These are phyloP conservation scores for Eucalyptus polybractea DNA, from an alignment of 345 rosid genomes.

Conservation along the genomic window DNA sequence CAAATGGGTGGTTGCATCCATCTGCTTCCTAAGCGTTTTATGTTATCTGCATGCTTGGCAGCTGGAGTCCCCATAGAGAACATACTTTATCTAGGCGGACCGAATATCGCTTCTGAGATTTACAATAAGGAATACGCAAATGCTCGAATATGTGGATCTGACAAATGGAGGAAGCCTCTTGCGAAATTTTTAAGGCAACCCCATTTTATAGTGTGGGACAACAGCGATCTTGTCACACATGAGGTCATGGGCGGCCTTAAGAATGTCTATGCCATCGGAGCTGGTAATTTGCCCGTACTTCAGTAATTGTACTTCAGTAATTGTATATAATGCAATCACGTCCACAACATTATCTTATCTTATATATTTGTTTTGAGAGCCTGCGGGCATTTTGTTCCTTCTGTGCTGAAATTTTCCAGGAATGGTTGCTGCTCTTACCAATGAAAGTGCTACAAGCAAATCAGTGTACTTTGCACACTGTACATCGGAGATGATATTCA, in stretches of 20 bases:
- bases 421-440: constrained; percentile 71
- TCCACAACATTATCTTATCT: not conserved
- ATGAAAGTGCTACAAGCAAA: constrained; percentile 84
- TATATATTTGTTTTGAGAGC: not conserved
- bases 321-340: not conserved
- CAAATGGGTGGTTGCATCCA: not conserved
- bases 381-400: not conserved
- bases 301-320: not conserved
- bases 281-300: constrained; percentile 28
- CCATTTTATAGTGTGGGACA: constrained; percentile 73
- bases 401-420: constrained; percentile 23
- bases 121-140: constrained; percentile 73
- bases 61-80: constrained; percentile 59
- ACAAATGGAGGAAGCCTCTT: constrained; percentile 62
- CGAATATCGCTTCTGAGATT: constrained; percentile 74
- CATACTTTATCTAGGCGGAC: constrained; percentile 77
- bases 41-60: constrained; percentile 3
- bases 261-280: constrained; percentile 86
- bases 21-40: not conserved
- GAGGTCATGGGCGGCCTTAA: constrained; percentile 87
- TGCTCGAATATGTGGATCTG: constrained; percentile 74
- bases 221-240: constrained; percentile 72
- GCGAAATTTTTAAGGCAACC: constrained; percentile 76
- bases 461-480: constrained; percentile 81
- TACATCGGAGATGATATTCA: constrained; percentile 82